phyloP scores from a whole-genome alignment of 2,329 filamentous ascomycete genomes.

The Fusarium sp. region DNA sequence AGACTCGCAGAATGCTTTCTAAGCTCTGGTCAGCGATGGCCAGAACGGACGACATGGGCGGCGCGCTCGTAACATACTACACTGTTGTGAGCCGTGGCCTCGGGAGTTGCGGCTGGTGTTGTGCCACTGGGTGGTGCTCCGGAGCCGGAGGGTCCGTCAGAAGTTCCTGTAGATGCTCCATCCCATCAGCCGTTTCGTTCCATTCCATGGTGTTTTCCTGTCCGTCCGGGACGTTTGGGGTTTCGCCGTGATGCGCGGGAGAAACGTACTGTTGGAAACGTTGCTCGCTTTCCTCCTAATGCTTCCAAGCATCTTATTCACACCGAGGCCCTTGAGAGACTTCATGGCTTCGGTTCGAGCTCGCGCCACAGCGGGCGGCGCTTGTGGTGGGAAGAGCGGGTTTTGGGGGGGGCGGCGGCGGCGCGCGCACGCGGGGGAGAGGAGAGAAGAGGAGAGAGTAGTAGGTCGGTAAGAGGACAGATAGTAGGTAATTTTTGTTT shows the following conservation, averaged over 20 bases:
- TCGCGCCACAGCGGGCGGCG: constrained; percentile 37
- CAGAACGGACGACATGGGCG: constrained; percentile 5
- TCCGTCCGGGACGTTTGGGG: not conserved
- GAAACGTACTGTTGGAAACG: constrained; percentile 37
- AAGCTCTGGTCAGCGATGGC: constrained; percentile 34
- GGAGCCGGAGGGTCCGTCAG: constrained; percentile 33
- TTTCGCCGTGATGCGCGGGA: not conserved
- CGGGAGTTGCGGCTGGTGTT: constrained; percentile 68
- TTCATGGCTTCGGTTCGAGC: constrained; percentile 48
- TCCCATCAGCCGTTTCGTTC: constrained; percentile 5
- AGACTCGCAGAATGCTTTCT: constrained; percentile 87
- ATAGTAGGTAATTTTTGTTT: not conserved
- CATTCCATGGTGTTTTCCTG: not conserved
- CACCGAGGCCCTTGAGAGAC: constrained; percentile 63
- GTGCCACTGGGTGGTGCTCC: constrained; percentile 43
- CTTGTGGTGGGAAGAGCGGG: constrained; percentile 4
- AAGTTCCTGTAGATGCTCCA: constrained; percentile 20
- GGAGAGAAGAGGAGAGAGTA: not conserved
- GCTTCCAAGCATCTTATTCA: constrained; percentile 67
- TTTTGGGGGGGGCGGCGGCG: not conserved
- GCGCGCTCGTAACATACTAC: constrained; percentile 64
- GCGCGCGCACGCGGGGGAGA: constrained; percentile 18
- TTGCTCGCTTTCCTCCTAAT: constrained; percentile 60
- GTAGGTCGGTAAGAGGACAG: not conserved
- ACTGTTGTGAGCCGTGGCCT: constrained; percentile 71